Evolutionary conservation across 208 protist species (phyloP).

Genomic region (Herpetomonas samuelpessoai): DNA sequence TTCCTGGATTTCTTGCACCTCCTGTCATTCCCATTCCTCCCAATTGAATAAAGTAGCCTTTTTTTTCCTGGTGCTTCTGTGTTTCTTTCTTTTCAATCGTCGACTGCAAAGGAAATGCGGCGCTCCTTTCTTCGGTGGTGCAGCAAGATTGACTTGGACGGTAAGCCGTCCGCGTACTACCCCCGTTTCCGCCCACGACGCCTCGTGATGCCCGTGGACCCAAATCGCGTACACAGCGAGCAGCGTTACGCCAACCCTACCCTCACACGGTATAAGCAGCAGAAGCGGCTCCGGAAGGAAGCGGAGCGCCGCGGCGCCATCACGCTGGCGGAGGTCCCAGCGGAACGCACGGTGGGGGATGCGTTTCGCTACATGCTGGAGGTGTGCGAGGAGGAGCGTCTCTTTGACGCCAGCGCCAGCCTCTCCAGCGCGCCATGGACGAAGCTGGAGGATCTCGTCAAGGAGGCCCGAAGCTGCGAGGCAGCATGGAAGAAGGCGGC

Average conservation of each 20-base stretch:
- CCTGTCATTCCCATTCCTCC: neutral
- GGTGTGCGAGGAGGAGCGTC: constrained; percentile 37
- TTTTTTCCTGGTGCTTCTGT: constrained; percentile 1
- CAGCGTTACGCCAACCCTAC: constrained; percentile 53
- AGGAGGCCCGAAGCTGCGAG: neutral
- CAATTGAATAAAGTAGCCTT: neutral
- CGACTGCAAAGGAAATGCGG: constrained; percentile 23
- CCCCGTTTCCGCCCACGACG: constrained; percentile 79
- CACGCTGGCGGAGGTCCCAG: constrained; percentile 54
- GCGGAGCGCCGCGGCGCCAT: constrained; percentile 57
- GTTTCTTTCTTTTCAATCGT: too few relatives aligned
- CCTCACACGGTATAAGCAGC: constrained; percentile 36
- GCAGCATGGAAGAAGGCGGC: neutral
- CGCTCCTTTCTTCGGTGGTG: constrained; percentile 17
- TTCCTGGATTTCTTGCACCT: too few relatives aligned
- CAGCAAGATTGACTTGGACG: constrained; percentile 42
- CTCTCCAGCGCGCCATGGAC: constrained; percentile 4
- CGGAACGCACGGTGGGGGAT: constrained; percentile 82
- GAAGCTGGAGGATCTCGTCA: constrained; percentile 7
- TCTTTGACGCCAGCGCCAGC: constrained; percentile 23
- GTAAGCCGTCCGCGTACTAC: constrained; percentile 55
- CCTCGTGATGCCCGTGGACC: constrained; percentile 87
- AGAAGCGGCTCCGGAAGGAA: constrained; percentile 28
- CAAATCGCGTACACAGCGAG: constrained; percentile 50
- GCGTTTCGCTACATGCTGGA: constrained; percentile 72